A percentile compares a stretch with the other conserved stretches of the same genome.
These are phyloP conservation scores for Cercospora berteroae DNA, from an alignment of 2,329 filamentous ascomycete genomes.

Conservation along the genomic window DNA sequence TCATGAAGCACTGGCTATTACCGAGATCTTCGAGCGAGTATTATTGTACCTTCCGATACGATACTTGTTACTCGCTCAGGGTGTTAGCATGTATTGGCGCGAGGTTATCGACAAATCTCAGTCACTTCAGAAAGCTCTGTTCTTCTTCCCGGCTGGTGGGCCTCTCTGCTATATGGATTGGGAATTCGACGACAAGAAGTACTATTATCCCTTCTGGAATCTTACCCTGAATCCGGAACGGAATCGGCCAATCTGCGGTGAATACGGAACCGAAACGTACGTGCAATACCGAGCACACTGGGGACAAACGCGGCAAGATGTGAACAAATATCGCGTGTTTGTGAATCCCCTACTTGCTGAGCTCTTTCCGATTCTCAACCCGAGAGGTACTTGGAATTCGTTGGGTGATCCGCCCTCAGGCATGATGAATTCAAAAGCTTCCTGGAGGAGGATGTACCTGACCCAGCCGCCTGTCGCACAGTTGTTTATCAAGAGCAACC, in stretches of 20 bases:
- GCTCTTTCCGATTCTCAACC: not conserved
- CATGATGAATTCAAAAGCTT: not conserved
- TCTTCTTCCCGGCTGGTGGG: not conserved
- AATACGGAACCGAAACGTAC: not conserved
- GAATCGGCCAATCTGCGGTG: not conserved
- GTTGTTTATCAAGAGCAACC: not conserved
- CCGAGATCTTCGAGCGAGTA: conserved; percentile 9
- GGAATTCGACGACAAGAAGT: not conserved
- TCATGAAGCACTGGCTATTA: not conserved
- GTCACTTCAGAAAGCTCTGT: conserved; percentile 2
- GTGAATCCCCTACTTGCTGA: conserved; percentile 1
- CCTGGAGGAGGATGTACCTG: conserved; percentile 6
- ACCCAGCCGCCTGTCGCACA: conserved; percentile 9
- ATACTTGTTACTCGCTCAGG: conserved; percentile 4
- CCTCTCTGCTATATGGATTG: not conserved
- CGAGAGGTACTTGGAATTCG: not conserved
- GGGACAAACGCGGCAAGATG: not conserved
- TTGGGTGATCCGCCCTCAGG: not conserved
- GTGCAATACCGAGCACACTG: not conserved
- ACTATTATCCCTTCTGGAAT: not conserved
- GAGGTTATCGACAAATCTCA: not conserved
- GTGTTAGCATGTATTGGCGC: conserved; percentile 3
- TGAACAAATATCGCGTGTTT: not conserved
- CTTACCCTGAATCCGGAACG: not conserved
- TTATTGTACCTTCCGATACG: conserved; percentile 5